Base-by-base conservation (phyloP, 441 rosid species). In the Arabidopsis hybrid region DNA sequence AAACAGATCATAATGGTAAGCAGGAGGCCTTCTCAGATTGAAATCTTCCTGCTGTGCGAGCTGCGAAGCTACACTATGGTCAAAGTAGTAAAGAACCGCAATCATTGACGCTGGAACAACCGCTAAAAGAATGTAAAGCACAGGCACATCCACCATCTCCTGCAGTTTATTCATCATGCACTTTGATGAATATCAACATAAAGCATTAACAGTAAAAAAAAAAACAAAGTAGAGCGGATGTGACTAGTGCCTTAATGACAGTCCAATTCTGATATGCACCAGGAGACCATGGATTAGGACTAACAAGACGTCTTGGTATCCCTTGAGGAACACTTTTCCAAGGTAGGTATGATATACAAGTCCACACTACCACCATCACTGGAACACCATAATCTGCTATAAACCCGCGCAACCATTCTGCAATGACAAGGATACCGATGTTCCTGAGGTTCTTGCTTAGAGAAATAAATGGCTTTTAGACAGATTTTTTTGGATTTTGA, bases 361-460 rank as follows among this genome's bases (percentile, higher is more conserved):
- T 88, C 93, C 93, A 86, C 50, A 83, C 83, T 52, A 86, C 80
- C 40, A 88, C 88, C 93, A 88, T 83, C 73, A 88, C 66, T 57
- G 93, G 91, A 50, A 88, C 93, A 65, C 93, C 93, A n/a, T 88
- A 88, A 68, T 88, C 93, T 51, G 89, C 91, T 73, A 85, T 65
- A 69, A 88, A 80, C 65, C 93, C 91, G 42, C 88, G 83, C 42
- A 88, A 68, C 64, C 78, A 84, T 59, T 88, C 91, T 86, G 80
- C 32, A 65, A 73, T 60, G 65, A 66, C 77, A 77, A 59, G 29
- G 21, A 65, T 12, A 65, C 26, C 4, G 4, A 21, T 16, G 36
- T 60, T 64, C 36, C 21, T 64, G 40, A 69, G 51, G 51, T 49
- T 70, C 61, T 63, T 62, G 35, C 34, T 61, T 8, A 10, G 4